Percentiles rank a stretch among this genome's conserved stretches.
These are phyloP conservation scores for Drechmeria coniospora DNA, from an alignment of 2,329 filamentous ascomycete genomes.

Conservation along the genomic window DNA sequence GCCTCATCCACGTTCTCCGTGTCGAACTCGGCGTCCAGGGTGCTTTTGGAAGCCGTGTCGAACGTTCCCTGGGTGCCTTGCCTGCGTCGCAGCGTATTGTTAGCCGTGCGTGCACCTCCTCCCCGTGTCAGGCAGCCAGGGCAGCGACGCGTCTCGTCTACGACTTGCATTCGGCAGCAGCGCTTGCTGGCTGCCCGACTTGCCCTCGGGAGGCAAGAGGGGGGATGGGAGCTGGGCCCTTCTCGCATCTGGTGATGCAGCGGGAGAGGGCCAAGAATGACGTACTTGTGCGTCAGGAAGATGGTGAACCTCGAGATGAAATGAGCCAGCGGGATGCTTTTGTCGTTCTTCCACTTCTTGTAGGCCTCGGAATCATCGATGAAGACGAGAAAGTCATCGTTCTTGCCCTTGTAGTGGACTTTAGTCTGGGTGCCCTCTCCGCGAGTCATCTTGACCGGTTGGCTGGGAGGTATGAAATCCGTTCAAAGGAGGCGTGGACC, in stretches of 20 bases:
- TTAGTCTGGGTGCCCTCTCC: slow-evolving; percentile 58
- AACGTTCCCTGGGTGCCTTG: slow-evolving; percentile 73
- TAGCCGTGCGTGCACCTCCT: not conserved
- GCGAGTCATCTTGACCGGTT: slow-evolving; percentile 49
- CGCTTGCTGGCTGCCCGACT: too few species aligned
- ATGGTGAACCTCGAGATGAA: slow-evolving; percentile 83
- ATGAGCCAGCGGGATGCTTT: slow-evolving; percentile 62
- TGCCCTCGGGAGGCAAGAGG: too few species aligned
- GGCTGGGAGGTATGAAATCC: too few species aligned
- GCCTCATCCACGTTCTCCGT: slow-evolving; percentile 65
- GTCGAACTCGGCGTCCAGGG: slow-evolving; percentile 76
- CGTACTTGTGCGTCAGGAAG: slow-evolving; percentile 80
- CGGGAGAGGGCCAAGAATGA: slow-evolving; percentile 9
- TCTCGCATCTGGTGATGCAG: too few species aligned
- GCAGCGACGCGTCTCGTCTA: too few species aligned
- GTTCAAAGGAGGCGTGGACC: too few species aligned
- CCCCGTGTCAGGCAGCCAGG: too few species aligned
- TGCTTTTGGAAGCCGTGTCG: slow-evolving; percentile 58
- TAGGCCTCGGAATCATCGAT: slow-evolving; percentile 45
- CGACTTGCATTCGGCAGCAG: too few species aligned
- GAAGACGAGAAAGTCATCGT: slow-evolving; percentile 45
- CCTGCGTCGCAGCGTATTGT: slow-evolving; percentile 26
- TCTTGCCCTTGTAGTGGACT: slow-evolving; percentile 68
- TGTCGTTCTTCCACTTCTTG: slow-evolving; percentile 72
- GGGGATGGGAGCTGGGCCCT: too few species aligned